These are phyloP conservation scores for Colletotrichum camelliae DNA, from an alignment of 2,329 filamentous ascomycete species.

Conservation along the genomic window DNA sequence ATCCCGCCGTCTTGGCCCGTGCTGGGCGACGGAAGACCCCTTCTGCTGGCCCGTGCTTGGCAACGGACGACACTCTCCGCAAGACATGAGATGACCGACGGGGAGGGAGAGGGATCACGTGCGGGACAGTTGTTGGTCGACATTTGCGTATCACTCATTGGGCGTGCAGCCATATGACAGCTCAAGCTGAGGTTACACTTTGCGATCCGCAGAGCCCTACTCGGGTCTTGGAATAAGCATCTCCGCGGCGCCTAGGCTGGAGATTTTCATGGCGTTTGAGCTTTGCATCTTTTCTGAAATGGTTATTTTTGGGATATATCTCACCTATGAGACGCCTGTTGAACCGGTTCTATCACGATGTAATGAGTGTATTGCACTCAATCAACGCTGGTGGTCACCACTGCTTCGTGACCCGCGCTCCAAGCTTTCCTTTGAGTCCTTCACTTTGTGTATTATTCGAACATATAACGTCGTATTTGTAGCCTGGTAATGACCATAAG, in stretches of 20 bases:
- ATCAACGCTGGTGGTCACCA: too few relatives aligned
- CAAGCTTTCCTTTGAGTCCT: too few relatives aligned
- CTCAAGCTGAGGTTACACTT: not conserved
- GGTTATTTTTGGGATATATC: not conserved
- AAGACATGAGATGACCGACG: not conserved
- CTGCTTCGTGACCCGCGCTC: too few relatives aligned
- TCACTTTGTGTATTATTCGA: too few relatives aligned
- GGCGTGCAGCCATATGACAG: not conserved
- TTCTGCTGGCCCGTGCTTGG: not conserved
- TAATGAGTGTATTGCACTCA: too few relatives aligned
- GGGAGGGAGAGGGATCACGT: rapidly evolving
- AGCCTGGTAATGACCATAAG: too few relatives aligned
- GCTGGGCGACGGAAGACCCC: too few relatives aligned
- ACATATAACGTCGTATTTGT: too few relatives aligned
- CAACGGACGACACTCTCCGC: not conserved
- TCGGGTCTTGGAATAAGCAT: not conserved
- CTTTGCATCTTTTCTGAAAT: not conserved
- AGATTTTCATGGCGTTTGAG: not conserved
- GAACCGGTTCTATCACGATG: too few relatives aligned
- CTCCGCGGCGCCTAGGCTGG: not conserved
- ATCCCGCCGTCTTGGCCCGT: not conserved
- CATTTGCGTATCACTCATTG: rapidly evolving
- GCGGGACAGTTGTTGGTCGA: rapidly evolving
- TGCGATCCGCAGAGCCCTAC: not conserved
- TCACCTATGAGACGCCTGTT: too few relatives aligned